Evolutionary conservation across 139 green algal genomes (phyloP).

Genomic region (Micractinium sp.): DNA sequence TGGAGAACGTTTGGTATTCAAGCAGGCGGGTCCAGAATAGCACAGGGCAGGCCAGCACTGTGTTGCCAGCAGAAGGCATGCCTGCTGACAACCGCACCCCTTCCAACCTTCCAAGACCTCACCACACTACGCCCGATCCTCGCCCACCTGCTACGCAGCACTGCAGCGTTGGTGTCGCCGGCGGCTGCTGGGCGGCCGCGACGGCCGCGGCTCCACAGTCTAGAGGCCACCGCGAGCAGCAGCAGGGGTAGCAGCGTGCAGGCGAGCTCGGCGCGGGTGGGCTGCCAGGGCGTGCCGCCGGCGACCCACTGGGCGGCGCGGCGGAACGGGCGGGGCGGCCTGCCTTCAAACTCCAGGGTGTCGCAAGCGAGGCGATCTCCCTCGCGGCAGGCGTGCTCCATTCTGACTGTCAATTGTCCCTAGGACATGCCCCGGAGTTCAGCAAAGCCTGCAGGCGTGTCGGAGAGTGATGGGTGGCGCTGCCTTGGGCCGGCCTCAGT

Average conservation of each 20-base stretch:
- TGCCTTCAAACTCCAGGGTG: background rate
- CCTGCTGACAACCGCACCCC: too few relatives aligned
- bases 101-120: too few relatives aligned
- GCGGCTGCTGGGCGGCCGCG: background rate
- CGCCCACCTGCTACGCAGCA: background rate
- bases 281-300: background rate
- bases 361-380: background rate
- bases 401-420: background rate
- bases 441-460: too few relatives aligned
- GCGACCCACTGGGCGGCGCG: background rate
- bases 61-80: too few relatives aligned
- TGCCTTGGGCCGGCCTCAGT: too few relatives aligned
- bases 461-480: too few relatives aligned
- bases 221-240: background rate
- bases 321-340: background rate
- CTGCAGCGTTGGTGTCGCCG: background rate
- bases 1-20: too few relatives aligned
- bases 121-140: too few relatives aligned
- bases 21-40: too few relatives aligned
- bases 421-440: too few relatives aligned
- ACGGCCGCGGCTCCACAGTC: background rate
- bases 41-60: too few relatives aligned
- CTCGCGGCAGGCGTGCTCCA: background rate
- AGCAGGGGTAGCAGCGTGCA: slow-evolving; percentile 1
- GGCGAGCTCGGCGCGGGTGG: background rate